phyloP scores from a whole-genome alignment of 2,329 filamentous ascomycete genomes.

The Cladosporium sp. region DNA sequence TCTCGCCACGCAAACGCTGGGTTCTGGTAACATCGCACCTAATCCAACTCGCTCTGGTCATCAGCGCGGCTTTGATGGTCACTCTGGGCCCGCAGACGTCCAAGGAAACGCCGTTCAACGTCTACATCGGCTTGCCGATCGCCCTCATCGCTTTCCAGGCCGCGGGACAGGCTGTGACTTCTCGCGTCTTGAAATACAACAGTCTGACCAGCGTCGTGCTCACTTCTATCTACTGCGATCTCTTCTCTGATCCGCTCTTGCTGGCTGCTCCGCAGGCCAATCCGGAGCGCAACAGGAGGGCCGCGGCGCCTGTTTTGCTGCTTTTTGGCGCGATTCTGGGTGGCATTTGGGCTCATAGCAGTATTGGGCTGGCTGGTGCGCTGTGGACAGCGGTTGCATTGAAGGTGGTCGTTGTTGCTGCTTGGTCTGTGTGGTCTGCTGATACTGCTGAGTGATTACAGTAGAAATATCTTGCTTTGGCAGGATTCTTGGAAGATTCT shows the following conservation, averaged over 20 bases:
- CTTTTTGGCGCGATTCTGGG: conserved; percentile 52
- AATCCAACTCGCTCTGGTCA: conserved; percentile 38
- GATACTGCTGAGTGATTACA: no score
- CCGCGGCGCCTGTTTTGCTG: conserved; percentile 48
- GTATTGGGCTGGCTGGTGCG: conserved; percentile 48
- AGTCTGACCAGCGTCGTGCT: conserved; percentile 76
- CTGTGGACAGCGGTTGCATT: conserved; percentile 46
- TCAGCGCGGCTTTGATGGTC: conserved; percentile 40
- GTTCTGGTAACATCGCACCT: conserved; percentile 51
- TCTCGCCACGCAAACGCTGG: conserved; percentile 60
- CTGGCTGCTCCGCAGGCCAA: conserved; percentile 40
- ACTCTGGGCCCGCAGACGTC: conserved; percentile 30
- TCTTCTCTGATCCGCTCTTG: conserved; percentile 63
- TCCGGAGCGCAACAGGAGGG: conserved; percentile 51
- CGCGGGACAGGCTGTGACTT: conserved; percentile 71
- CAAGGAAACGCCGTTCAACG: conserved; percentile 20
- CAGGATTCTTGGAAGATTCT: no score
- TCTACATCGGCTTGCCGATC: conserved; percentile 59
- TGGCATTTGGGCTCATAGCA: conserved; percentile 51
- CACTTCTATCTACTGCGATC: conserved; percentile 76
- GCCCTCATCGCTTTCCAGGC: conserved; percentile 71
- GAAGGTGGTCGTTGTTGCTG: conserved; percentile 36
- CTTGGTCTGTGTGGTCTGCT: conserved; percentile 40
- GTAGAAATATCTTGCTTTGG: no score
- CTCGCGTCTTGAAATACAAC: conserved; percentile 64